A percentile compares a stretch with the other conserved stretches of the same genome.
Evolutionary conservation across 2,329 filamentous ascomycete species (phyloP).

Genomic region (Cladorrhinum sp.): DNA sequence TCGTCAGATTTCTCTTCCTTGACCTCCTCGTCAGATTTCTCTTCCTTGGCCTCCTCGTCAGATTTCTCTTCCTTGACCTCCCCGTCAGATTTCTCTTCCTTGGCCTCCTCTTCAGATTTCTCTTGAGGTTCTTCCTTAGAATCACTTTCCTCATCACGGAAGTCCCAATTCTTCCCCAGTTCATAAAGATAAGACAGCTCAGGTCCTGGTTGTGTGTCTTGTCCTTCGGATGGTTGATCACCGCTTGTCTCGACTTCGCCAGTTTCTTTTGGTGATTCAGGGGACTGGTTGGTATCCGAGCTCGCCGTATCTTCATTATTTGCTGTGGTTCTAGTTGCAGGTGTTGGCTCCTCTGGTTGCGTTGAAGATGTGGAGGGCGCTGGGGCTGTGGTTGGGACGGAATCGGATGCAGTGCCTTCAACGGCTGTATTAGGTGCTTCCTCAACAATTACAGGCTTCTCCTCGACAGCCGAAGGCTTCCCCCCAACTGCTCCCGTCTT

Average conservation of each 20-base stretch:
- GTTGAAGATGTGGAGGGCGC: not conserved
- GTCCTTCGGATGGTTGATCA: not conserved
- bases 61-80: not conserved
- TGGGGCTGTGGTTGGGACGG: not conserved
- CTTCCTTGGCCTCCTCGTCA: conserved; percentile 5
- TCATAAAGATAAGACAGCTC: not conserved
- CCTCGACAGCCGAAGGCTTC: not conserved
- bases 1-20: not conserved
- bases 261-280: not conserved
- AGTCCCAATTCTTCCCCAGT: not conserved
- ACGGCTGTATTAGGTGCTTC: not conserved
- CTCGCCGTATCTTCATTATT: not conserved
- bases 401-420: no score
- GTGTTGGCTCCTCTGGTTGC: not conserved
- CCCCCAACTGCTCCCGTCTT: not conserved
- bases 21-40: conserved; percentile 5
- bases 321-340: not conserved
- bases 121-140: not conserved
- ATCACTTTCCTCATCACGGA: not conserved
- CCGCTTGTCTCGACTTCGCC: not conserved
- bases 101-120: not conserved
- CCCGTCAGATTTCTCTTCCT: conserved; percentile 8
- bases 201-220: not conserved
- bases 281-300: not conserved
- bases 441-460: not conserved